phyloP scores from a whole-genome alignment of 208 protist genomes.

The Trypanosoma platydactyli region DNA sequence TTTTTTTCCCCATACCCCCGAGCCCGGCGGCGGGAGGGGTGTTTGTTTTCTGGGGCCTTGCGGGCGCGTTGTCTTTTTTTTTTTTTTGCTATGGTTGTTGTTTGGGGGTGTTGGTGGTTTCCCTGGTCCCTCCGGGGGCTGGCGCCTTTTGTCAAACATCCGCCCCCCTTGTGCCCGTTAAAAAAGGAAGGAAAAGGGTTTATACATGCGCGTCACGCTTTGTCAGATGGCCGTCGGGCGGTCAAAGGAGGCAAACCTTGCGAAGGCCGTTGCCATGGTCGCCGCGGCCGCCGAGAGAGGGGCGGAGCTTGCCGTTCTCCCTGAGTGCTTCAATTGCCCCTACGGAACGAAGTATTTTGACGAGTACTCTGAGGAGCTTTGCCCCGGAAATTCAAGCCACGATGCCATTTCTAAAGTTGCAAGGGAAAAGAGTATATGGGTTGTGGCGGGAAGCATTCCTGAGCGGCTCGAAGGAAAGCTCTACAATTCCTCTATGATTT shows the following conservation, averaged over 20 bases:
- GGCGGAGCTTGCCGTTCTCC: slow-evolving; percentile 88
- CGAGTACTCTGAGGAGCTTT: slow-evolving; percentile 92
- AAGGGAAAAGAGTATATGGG: slow-evolving; percentile 71
- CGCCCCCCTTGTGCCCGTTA: no score
- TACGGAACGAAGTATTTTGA: slow-evolving; percentile 95
- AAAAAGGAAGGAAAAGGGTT: slow-evolving; percentile 3
- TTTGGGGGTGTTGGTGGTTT: neutral
- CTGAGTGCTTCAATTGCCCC: slow-evolving; percentile 95
- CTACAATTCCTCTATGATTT: slow-evolving; percentile 95
- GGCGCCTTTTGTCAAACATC: no score
- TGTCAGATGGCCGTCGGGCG: slow-evolving; percentile 78
- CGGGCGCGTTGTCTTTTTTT: slow-evolving; percentile 20
- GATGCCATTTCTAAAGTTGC: slow-evolving; percentile 71
- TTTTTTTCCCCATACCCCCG: no score
- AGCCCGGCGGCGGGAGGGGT: no score
- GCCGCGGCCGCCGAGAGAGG: slow-evolving; percentile 71
- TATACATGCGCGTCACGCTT: slow-evolving; percentile 81
- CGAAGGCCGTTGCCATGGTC: slow-evolving; percentile 75
- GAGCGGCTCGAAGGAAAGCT: slow-evolving; percentile 89
- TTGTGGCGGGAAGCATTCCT: slow-evolving; percentile 95
- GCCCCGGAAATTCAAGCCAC: slow-evolving; percentile 65
- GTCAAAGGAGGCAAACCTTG: slow-evolving; percentile 85
- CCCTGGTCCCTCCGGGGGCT: slow-evolving; percentile 4
- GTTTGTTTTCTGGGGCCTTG: slow-evolving; percentile 8
- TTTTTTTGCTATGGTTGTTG: slow-evolving; percentile 17